phyloP scores from a whole-genome alignment of 768 basidiomycete species.

The Coprinopsis strossmayeri region DNA sequence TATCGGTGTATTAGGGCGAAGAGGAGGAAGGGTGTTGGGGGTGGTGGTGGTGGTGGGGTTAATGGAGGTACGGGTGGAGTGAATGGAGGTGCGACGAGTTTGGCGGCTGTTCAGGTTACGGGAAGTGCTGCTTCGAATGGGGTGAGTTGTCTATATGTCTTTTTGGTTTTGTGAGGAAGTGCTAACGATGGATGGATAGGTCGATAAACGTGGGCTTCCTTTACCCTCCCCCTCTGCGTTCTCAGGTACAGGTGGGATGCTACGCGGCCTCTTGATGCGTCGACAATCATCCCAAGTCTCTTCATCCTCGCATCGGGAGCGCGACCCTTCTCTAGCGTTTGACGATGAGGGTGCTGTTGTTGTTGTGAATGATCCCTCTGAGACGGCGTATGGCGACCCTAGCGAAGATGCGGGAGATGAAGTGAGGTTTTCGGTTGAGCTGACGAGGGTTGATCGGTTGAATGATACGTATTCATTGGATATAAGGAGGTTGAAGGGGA shows the following conservation, averaged over 20 bases:
- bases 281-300: constrained; percentile 84
- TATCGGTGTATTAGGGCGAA: constrained; percentile 79
- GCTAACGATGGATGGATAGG: constrained; percentile 36
- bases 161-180: constrained; percentile 7
- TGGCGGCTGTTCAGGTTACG: constrained; percentile 72
- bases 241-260: constrained; percentile 66
- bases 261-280: constrained; percentile 84
- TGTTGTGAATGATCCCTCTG: constrained; percentile 38
- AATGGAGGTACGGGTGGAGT: too few species aligned
- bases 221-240: constrained; percentile 72
- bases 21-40: constrained; percentile 51
- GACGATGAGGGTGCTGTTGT: constrained; percentile 45
- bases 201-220: constrained; percentile 86
- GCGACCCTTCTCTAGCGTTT: constrained; percentile 37
- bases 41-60: too few species aligned
- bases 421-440: constrained; percentile 92
- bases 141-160: constrained; percentile 43
- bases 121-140: constrained; percentile 83
- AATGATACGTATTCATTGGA: constrained; percentile 90
- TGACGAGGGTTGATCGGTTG: constrained; percentile 85
- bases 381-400: constrained; percentile 74
- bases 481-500: constrained; percentile 88
- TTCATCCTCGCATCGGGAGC: constrained; percentile 40
- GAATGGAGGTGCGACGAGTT: constrained; percentile 15
- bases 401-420: constrained; percentile 86